phyloP scores from a whole-genome alignment of 129 eudicot species.

The Pulicaria dysenterica region DNA sequence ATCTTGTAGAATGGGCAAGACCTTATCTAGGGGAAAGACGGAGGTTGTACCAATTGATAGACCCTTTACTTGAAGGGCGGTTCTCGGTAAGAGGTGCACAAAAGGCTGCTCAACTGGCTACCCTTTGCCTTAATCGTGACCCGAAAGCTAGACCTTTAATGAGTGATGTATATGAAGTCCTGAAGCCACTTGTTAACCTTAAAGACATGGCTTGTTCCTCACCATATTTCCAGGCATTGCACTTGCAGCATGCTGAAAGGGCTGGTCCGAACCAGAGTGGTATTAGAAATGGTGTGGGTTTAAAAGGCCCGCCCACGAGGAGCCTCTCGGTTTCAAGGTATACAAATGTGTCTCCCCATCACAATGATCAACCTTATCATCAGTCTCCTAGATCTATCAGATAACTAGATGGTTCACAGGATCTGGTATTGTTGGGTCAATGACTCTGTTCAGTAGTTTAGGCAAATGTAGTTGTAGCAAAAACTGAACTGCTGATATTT shows the following conservation, averaged over 20 bases:
- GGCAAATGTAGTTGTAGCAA: slow-evolving; percentile 10
- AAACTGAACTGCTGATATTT: background rate
- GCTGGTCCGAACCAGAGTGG: slow-evolving; percentile 18
- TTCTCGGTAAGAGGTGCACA: slow-evolving; percentile 80
- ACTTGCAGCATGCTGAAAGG: slow-evolving; percentile 47
- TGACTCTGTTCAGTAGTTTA: background rate
- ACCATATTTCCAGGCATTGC: slow-evolving; percentile 63
- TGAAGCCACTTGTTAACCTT: slow-evolving; percentile 64
- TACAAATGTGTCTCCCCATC: slow-evolving; percentile 33
- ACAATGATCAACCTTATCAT: slow-evolving; percentile 27
- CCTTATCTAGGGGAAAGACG: slow-evolving; percentile 64
- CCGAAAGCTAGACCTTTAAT: slow-evolving; percentile 67
- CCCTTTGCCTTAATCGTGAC: slow-evolving; percentile 72
- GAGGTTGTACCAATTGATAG: slow-evolving; percentile 61
- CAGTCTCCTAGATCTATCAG: slow-evolving; percentile 55
- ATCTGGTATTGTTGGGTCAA: background rate
- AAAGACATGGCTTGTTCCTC: slow-evolving; percentile 77
- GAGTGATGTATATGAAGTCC: slow-evolving; percentile 66
- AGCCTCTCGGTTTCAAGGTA: slow-evolving; percentile 44
- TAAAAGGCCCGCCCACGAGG: slow-evolving; percentile 39
- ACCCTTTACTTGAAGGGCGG: slow-evolving; percentile 76
- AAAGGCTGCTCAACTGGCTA: slow-evolving; percentile 68
- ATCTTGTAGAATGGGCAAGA: slow-evolving; percentile 81
- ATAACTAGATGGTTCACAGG: slow-evolving; percentile 7
- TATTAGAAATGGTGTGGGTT: slow-evolving; percentile 44